phyloP scores from a whole-genome alignment of 352 stramenopile genomes.

The Globisporangium polare region DNA sequence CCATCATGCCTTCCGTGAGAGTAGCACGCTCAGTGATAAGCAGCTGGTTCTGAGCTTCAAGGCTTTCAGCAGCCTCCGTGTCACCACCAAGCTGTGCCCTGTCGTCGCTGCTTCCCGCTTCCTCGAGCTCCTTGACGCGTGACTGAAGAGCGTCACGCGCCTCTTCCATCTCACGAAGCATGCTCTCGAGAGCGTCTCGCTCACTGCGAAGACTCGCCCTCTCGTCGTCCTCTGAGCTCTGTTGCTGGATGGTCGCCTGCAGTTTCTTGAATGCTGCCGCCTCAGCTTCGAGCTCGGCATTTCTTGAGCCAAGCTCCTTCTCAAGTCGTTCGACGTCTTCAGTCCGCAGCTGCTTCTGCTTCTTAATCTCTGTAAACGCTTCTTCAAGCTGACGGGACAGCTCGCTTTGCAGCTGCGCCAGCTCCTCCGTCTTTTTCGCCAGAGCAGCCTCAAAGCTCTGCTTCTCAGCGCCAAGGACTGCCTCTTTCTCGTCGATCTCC shows the following conservation, averaged over 20 bases:
- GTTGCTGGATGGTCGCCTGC: not conserved
- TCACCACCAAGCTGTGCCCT: not conserved
- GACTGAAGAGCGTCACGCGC: conserved; percentile 1
- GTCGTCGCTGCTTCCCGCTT: not conserved
- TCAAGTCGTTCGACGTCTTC: conserved; percentile 28
- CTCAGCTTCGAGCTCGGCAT: conserved; percentile 12
- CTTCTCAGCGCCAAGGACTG: conserved; percentile 22
- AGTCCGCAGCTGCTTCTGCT: conserved; percentile 25
- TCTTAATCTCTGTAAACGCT: conserved; percentile 25
- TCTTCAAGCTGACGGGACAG: conserved; percentile 25
- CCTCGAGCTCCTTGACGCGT: conserved; percentile 3
- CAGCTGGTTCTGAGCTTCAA: conserved; percentile 18
- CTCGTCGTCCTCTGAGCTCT: not conserved
- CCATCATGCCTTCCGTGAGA: conserved; percentile 28
- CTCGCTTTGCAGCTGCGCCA: conserved; percentile 17
- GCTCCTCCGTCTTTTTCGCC: conserved; percentile 11
- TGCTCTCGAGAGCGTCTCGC: conserved; percentile 2
- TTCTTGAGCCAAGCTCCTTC: conserved; percentile 14
- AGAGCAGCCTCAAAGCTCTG: conserved; percentile 22
- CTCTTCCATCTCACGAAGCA: conserved; percentile 13
- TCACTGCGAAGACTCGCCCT: conserved; percentile 3
- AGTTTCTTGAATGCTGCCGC: conserved; percentile 10
- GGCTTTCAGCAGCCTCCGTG: not conserved
- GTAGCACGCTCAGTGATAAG: conserved; percentile 15
- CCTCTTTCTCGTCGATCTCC: conserved; percentile 13